Evolutionary conservation across 257 asterid genomes (phyloP).

Genomic region (Cynanchum wilfordii): DNA sequence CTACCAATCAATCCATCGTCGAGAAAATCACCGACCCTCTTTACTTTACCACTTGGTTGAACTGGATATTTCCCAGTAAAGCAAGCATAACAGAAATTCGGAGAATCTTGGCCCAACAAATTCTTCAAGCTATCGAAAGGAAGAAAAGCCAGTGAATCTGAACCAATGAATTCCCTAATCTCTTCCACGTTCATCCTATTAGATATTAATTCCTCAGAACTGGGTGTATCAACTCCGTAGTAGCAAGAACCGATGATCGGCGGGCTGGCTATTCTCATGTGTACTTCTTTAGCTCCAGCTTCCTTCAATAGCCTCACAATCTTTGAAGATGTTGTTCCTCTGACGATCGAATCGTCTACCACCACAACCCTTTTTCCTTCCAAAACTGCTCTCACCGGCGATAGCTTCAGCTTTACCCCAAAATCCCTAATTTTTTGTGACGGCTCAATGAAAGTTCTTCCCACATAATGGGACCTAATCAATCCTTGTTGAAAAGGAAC

Average conservation of each 20-base stretch:
- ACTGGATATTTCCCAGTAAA: slow-evolving; percentile 79
- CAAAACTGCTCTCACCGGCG: slow-evolving; percentile 79
- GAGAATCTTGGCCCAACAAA: slow-evolving; percentile 40
- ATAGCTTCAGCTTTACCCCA: slow-evolving; percentile 81
- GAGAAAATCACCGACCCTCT: slow-evolving; percentile 73
- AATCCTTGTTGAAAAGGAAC: slow-evolving; percentile 88
- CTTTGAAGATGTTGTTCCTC: slow-evolving; percentile 89
- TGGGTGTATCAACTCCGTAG: slow-evolving; percentile 88
- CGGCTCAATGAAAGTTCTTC: slow-evolving; percentile 92
- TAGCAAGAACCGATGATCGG: slow-evolving; percentile 81
- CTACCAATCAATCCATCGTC: slow-evolving; percentile 85
- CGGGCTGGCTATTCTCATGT: slow-evolving; percentile 93
- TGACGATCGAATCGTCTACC: slow-evolving; percentile 89
- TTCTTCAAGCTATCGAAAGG: slow-evolving; percentile 49
- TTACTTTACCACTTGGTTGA: slow-evolving; percentile 65
- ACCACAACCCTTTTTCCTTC: slow-evolving; percentile 98
- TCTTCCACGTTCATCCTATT: slow-evolving; percentile 68
- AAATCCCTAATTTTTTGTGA: slow-evolving; percentile 88
- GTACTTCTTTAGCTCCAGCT: slow-evolving; percentile 89
- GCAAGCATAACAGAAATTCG: slow-evolving; percentile 67
- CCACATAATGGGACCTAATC: slow-evolving; percentile 87
- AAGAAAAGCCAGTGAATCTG: slow-evolving; percentile 76
- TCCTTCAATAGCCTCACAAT: slow-evolving; percentile 85
- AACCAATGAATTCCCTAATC: slow-evolving; percentile 72
- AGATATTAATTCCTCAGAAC: slow-evolving; percentile 70